Base-by-base conservation (phyloP, 495 filamentous ascomycete species). In the Rusavskia elegans region DNA sequence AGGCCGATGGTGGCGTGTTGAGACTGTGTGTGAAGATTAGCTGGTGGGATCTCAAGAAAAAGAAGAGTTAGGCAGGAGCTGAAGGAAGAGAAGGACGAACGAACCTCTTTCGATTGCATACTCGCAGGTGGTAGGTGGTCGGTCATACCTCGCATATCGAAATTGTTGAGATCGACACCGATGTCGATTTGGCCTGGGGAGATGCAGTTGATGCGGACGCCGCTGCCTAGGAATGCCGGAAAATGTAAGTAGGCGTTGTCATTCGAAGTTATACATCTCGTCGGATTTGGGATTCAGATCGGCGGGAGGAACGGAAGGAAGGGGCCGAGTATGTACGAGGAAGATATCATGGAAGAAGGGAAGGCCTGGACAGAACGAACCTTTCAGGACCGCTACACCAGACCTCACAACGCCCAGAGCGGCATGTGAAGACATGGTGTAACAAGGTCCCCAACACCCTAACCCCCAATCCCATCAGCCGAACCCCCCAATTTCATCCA, bases 161-260 rank as follows among this genome's bases (percentile, higher is more conserved):
- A 72, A 59, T 63, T 70, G 45, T 71, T 65, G 52, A 79, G 61
- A 57, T 79, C 73, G 29, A 78, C 70, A 0, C 77, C 78, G 30
- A 74, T 68, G 61, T 80, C 76, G 49, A 80, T 76, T 60, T 78
- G 73, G 8, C 78, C 78, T 5, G 73, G 69, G 16, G 70, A 72
- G 45, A 80, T 76, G 55, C 70, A 76, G 50, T 81, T 82, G 53
- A 81, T 77, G 46, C 78, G 61, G 25, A 82, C 72, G 23, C 77
- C 76, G 35, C 71, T 73, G 11, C 75, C 64, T 61, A 40, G 7
- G 11, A 29, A 44, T 21, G 13, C 8, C 8, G 29, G 29, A n/a
- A 30, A 30, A 30, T 8, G 29, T 30, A 30, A 30, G 29, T 4
- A 8, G 29, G n/a, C n/a, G n/a, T n/a, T n/a, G 29, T 30, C 29